These are phyloP conservation scores for Linderniella brevidens DNA, from an alignment of 257 asterid genomes.

Conservation along the genomic window DNA sequence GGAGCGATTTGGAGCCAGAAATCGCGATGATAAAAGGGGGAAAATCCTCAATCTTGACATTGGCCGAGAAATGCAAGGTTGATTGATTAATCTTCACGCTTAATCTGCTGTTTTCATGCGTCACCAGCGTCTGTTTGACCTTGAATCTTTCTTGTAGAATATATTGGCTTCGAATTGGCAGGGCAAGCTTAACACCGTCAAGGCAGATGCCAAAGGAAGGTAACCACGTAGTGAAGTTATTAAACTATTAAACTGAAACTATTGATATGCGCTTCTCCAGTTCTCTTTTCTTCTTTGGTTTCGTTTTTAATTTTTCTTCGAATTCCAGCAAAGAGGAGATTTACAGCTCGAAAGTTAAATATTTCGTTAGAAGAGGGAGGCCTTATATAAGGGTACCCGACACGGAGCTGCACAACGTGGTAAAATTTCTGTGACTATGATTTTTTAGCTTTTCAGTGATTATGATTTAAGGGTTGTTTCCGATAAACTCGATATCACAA, in stretches of 20 bases:
- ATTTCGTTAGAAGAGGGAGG: constrained; percentile 57
- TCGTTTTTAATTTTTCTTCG: constrained; percentile 1
- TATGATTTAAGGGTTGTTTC: background rate
- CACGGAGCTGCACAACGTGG: constrained; percentile 87
- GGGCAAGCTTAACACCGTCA: constrained; percentile 63
- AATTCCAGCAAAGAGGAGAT: constrained; percentile 60
- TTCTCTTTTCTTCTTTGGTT: background rate
- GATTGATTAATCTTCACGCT: background rate
- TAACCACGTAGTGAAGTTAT: constrained; percentile 7
- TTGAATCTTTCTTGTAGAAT: constrained; percentile 22
- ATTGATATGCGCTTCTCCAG: background rate
- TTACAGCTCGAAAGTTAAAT: constrained; percentile 63
- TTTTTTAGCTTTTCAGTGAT: constrained; percentile 1
- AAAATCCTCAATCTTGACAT: constrained; percentile 30
- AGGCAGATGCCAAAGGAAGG: constrained; percentile 83
- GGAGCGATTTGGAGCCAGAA: too few species aligned
- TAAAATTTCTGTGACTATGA: constrained; percentile 10
- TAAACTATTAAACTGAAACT: background rate
- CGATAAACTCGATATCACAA: too few species aligned
- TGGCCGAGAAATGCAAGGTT: constrained; percentile 84
- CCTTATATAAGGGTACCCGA: constrained; percentile 84
- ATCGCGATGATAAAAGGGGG: constrained; percentile 23
- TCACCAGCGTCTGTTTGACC: background rate
- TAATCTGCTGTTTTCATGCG: constrained; percentile 4
- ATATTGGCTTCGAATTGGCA: constrained; percentile 80